Conservation (phyloP, 129 eudicot genomes). For the Artemisia argyi region DNA sequence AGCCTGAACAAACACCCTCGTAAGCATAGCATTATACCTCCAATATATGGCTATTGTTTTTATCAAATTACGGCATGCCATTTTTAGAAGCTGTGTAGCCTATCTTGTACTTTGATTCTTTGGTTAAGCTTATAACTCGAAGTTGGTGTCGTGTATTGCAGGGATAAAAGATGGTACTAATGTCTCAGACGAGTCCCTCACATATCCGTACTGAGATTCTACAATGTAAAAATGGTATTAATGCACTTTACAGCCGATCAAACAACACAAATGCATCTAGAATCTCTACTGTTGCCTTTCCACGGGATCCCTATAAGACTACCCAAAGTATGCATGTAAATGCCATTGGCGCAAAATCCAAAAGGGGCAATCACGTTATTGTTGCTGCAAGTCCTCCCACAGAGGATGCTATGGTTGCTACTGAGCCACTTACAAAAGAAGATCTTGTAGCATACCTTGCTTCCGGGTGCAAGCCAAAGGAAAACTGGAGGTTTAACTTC, state of each 20-base stretch:
- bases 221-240: conserved; percentile 39
- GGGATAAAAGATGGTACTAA: conserved; percentile 56
- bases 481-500: conserved; percentile 85
- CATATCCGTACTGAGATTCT: conserved; percentile 41
- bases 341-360: conserved; percentile 23
- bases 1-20: too few species aligned
- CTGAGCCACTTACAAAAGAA: conserved; percentile 91
- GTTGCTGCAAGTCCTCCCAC: conserved; percentile 99
- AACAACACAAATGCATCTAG: conserved; percentile 35
- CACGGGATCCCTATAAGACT: conserved; percentile 37
- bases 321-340: conserved; percentile 32
- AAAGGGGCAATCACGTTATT: conserved; percentile 46
- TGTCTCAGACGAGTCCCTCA: conserved; percentile 55
- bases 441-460: conserved; percentile 91
- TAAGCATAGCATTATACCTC: too few species aligned
- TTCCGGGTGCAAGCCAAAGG: conserved; percentile 97
- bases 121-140: background rate
- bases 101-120: background rate
- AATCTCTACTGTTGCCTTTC: conserved; percentile 31
- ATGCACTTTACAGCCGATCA: conserved; percentile 30
- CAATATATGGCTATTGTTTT: too few species aligned
- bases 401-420: conserved; percentile 66
- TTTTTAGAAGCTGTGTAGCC: background rate
- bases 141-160: conserved; percentile 12
- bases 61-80: too few species aligned